Base-by-base conservation (phyloP, 805 yeast species). In the Candida palmyrensis region DNA sequence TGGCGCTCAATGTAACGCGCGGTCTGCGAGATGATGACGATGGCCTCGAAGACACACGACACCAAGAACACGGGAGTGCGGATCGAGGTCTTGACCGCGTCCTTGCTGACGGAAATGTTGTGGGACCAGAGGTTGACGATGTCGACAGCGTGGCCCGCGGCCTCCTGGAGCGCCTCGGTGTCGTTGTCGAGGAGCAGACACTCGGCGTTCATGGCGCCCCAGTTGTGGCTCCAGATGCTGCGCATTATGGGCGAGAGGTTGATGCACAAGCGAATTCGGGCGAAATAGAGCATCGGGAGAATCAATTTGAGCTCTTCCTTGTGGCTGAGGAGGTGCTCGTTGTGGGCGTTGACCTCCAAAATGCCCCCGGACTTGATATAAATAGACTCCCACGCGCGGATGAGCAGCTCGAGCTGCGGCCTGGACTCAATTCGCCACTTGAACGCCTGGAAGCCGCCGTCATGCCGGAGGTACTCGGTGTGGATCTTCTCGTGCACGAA, bases 11-110 rank as follows among this genome's bases (percentile, higher is more conserved):
- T 32, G 11, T 21, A 21, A 6, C 10, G 20, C 7, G 18, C n/a
- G 12, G 24, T 18, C 26, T 38, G 38, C 2, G 86, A 74, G 33
- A 82, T 68, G 22, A 82, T 59, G 34, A 82, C 57, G 9, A 78
- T 60, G 2, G 87, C 63, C 1, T 81, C 73, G 47, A 80, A 80
- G 18, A 81, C 69, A 49, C 87, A 79, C 1, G 87, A 77, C 19
- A 82, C 70, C 47, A 83, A 79, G 52, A 80, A 82, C 18, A 82
- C 82, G 1, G 92, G 92, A 0, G 90, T 81, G 42, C 87, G 63
- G 20, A 81, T 68, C 1, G 85, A 75, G 0, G 83, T 76, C 49
- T 75, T 73, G 41, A 75, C 79, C 1, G 82, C 78, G 50, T 80
- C 82, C 33, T 73, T 72, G 18, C 71, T 72, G 31, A 77, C 73